Evolutionary conservation across 2,329 filamentous ascomycete genomes (phyloP).

Genomic region (Arachnomyces sp.): DNA sequence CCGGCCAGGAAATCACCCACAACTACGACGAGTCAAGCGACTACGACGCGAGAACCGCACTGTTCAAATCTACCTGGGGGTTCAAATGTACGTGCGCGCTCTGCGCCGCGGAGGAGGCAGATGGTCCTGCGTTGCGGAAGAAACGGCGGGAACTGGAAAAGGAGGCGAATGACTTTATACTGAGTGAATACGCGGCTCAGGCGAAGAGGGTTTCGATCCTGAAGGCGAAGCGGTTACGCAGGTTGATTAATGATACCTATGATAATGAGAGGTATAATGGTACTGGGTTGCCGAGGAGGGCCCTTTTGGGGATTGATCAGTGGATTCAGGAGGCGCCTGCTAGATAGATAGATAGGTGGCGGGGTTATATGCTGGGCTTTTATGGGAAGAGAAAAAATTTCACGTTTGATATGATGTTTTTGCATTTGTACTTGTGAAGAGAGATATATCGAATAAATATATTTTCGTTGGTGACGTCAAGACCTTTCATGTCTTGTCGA

Average conservation of each 20-base stretch:
- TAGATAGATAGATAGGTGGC: too few species aligned
- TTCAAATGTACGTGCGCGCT: conserved; percentile 36
- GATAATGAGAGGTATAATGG: conserved; percentile 16
- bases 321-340: too few species aligned
- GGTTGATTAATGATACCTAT: conserved; percentile 20
- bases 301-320: too few species aligned
- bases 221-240: conserved; percentile 18
- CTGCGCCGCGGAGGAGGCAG: conserved; percentile 26
- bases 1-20: conserved; percentile 34
- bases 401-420: too few species aligned
- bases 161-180: conserved; percentile 20
- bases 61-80: conserved; percentile 29
- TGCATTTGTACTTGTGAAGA: too few species aligned
- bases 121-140: background rate
- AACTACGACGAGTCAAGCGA: conserved; percentile 32
- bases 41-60: conserved; percentile 17
- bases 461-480: too few species aligned
- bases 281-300: conserved; percentile 12
- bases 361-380: too few species aligned
- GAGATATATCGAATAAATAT: too few species aligned
- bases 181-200: conserved; percentile 20
- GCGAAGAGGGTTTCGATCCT: conserved; percentile 19
- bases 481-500: too few species aligned
- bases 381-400: too few species aligned
- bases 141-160: conserved; percentile 15